Evolutionary conservation across 2,329 filamentous ascomycete species (phyloP).

Genomic region (Penicillium sp.): DNA sequence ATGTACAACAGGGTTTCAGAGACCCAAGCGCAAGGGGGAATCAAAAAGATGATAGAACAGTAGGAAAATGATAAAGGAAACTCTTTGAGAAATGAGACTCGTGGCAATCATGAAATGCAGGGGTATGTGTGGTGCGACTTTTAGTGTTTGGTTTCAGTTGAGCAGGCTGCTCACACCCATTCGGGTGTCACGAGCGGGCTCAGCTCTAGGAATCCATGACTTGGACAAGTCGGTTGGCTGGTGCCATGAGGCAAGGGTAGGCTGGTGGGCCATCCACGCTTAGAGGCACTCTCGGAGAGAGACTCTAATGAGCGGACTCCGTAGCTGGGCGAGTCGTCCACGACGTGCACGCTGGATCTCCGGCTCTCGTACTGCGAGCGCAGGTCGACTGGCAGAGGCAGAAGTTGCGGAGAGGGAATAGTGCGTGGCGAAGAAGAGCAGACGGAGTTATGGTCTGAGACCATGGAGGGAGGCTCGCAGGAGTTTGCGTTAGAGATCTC

Average conservation of each 20-base stretch:
- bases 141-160: constrained; percentile 30
- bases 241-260: constrained; percentile 28
- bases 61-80: constrained; percentile 1
- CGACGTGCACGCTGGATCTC: constrained; percentile 31
- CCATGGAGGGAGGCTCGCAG: constrained; percentile 67
- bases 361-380: constrained; percentile 41
- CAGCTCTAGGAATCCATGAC: constrained; percentile 24
- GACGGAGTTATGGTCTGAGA: constrained; percentile 69
- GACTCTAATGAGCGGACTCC: constrained; percentile 24
- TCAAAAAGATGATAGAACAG: constrained; percentile 17
- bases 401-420: constrained; percentile 43
- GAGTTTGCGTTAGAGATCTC: constrained; percentile 61
- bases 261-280: constrained; percentile 34
- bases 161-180: constrained; percentile 44
- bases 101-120: constrained; percentile 17
- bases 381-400: constrained; percentile 47
- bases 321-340: constrained; percentile 29
- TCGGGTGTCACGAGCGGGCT: constrained; percentile 38
- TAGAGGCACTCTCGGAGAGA: constrained; percentile 27
- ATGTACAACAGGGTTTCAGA: constrained; percentile 20
- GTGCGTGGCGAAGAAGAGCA: constrained; percentile 62
- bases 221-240: constrained; percentile 31
- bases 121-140: not conserved
- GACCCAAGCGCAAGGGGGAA: constrained; percentile 15
- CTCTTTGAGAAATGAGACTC: constrained; percentile 26